These are phyloP conservation scores for Salvia hispanica DNA, from an alignment of 257 asterid genomes.

Conservation along the genomic window DNA sequence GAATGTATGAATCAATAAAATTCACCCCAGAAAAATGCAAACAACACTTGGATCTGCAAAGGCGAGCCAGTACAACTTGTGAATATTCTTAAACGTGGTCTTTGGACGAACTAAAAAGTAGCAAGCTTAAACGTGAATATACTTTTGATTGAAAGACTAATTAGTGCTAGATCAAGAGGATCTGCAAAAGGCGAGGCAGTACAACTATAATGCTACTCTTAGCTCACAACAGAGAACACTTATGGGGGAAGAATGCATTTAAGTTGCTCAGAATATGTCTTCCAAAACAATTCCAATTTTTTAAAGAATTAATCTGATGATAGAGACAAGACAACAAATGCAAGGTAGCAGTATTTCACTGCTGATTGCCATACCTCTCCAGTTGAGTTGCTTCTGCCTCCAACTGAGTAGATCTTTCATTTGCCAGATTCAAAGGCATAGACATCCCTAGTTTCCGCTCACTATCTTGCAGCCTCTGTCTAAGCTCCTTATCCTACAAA, in stretches of 20 bases:
- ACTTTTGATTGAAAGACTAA: background rate
- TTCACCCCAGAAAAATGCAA: background rate
- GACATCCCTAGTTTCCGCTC: constrained; percentile 81
- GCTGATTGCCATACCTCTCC: constrained; percentile 62
- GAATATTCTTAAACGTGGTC: background rate
- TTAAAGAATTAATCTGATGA: background rate
- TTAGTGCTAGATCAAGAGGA: background rate
- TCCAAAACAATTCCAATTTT: background rate
- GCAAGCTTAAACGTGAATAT: background rate
- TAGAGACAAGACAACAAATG: background rate
- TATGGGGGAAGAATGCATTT: background rate
- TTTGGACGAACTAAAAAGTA: constrained; percentile 7
- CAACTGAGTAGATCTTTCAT: constrained; percentile 68
- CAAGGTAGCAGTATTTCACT: background rate
- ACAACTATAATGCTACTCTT: background rate
- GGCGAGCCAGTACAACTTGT: too few relatives aligned
- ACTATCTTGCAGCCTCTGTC: constrained; percentile 86
- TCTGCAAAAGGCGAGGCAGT: background rate
- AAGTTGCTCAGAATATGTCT: background rate
- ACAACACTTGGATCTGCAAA: too few relatives aligned
- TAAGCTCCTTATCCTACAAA: constrained; percentile 72
- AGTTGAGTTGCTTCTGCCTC: constrained; percentile 78
- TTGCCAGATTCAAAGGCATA: constrained; percentile 81
- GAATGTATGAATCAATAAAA: background rate
- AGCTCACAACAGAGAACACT: background rate